Percentiles rank a stretch among this genome's conserved stretches.
These are phyloP conservation scores for Pisolithus albus DNA, from an alignment of 768 basidiomycete species.

Conservation along the genomic window DNA sequence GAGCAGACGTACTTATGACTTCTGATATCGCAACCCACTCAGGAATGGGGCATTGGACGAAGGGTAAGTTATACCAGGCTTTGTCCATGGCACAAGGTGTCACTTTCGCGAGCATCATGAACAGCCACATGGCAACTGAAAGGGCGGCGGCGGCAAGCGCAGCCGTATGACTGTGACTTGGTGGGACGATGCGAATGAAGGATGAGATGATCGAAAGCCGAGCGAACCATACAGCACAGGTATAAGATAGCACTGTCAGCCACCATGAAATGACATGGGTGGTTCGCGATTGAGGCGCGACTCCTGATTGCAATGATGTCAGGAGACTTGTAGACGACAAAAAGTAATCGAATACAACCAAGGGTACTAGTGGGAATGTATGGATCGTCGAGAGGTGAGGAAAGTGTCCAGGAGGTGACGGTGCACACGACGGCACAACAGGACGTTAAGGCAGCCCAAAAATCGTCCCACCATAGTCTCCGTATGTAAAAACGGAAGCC, in stretches of 20 bases:
- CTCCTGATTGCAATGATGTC: conserved; percentile 22
- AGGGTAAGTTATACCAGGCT: conserved; percentile 32
- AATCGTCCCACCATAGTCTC: conserved; percentile 26
- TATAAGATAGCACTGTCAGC: conserved; percentile 15
- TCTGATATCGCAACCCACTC: conserved; percentile 46
- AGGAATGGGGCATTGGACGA: conserved; percentile 38
- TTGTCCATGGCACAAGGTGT: conserved; percentile 36
- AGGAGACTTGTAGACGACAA: background rate
- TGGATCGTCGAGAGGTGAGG: conserved; percentile 23
- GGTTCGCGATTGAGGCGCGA: conserved; percentile 9
- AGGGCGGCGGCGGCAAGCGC: conserved; percentile 1
- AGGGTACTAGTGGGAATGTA: conserved; percentile 5
- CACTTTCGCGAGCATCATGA: conserved; percentile 15
- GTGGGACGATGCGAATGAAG: conserved; percentile 19
- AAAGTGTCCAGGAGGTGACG: conserved; percentile 9
- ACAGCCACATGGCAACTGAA: conserved; percentile 16
- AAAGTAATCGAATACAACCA: conserved; percentile 5
- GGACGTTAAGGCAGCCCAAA: conserved; percentile 18
- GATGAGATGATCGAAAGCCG: conserved; percentile 22
- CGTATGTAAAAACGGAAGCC: conserved; percentile 18
- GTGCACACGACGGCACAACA: conserved; percentile 6
- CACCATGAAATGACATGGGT: conserved; percentile 15
- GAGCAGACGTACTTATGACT: conserved; percentile 38
- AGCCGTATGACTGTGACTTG: conserved; percentile 2
- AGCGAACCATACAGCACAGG: conserved; percentile 22